These are phyloP conservation scores for Crithidia acanthocephali DNA, from an alignment of 208 protist species.

Conservation along the genomic window DNA sequence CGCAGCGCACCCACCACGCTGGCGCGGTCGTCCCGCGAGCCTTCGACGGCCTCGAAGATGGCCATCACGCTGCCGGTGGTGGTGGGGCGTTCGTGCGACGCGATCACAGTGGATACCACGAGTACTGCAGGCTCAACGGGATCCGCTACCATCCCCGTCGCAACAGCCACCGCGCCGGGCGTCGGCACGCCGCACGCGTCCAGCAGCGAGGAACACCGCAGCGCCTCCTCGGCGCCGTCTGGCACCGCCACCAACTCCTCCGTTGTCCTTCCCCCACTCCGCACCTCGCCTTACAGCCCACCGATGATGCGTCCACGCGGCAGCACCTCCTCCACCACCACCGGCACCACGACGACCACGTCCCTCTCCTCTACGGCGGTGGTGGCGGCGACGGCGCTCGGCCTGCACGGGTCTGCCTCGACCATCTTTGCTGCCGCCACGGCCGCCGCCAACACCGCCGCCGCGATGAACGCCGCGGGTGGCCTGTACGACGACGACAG, in stretches of 20 bases:
- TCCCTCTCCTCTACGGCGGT: constrained; percentile 8
- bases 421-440: not conserved
- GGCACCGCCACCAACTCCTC: no score
- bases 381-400: constrained; percentile 3
- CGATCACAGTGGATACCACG: not conserved
- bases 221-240: not conserved
- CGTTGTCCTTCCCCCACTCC: not conserved
- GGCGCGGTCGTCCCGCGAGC: not conserved
- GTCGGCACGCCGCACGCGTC: not conserved
- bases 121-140: not conserved
- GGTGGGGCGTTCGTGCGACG: no score
- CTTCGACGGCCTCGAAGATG: not conserved
- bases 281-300: not conserved
- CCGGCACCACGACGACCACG: not conserved
- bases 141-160: no score
- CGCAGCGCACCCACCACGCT: not conserved
- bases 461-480: constrained; percentile 5
- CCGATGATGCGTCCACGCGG: no score
- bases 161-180: no score
- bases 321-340: constrained; percentile 1
- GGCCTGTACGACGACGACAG: constrained; percentile 31
- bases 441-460: not conserved
- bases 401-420: not conserved
- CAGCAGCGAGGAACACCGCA: not conserved
- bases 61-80: not conserved